Conservation (phyloP, 306 rosid genomes). For the Vigna angularis region DNA sequence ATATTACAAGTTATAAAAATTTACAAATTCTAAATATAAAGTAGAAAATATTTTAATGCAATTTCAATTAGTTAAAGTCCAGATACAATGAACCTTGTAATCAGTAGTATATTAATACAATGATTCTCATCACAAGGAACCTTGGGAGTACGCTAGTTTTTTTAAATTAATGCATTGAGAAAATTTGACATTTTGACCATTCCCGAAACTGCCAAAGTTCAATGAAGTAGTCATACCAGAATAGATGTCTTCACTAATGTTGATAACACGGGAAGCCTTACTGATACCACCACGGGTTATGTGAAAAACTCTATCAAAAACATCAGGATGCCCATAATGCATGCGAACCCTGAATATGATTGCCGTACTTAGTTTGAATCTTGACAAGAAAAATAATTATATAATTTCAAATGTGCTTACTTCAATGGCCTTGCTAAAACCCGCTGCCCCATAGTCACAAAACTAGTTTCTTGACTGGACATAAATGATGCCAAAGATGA, state of each 20-base stretch:
- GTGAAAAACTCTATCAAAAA: conserved; percentile 92
- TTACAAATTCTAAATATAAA: no score
- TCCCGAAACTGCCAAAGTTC: background rate
- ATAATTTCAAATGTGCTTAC: conserved; percentile 55
- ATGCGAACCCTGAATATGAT: conserved; percentile 75
- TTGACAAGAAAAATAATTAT: conserved; percentile 30
- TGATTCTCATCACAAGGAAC: background rate
- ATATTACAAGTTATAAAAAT: no score
- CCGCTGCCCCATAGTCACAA: conserved; percentile 97
- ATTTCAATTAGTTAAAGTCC: no score
- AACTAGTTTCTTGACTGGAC: conserved; percentile 93
- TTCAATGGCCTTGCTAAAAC: conserved; percentile 93
- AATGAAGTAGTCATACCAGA: conserved; percentile 59
- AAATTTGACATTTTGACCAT: background rate
- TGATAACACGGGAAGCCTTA: conserved; percentile 95
- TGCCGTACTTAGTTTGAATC: conserved; percentile 21
- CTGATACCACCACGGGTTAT: conserved; percentile 96
- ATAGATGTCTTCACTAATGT: conserved; percentile 91
- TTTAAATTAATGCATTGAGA: background rate
- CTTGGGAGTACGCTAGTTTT: background rate
- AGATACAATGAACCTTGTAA: no score
- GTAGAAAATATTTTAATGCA: no score
- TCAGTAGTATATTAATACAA: no score
- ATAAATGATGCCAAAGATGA: conserved; percentile 92
- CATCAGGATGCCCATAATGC: conserved; percentile 99